phyloP scores from a whole-genome alignment of 2,329 filamentous ascomycete species.

The Grosmannia serpens region DNA sequence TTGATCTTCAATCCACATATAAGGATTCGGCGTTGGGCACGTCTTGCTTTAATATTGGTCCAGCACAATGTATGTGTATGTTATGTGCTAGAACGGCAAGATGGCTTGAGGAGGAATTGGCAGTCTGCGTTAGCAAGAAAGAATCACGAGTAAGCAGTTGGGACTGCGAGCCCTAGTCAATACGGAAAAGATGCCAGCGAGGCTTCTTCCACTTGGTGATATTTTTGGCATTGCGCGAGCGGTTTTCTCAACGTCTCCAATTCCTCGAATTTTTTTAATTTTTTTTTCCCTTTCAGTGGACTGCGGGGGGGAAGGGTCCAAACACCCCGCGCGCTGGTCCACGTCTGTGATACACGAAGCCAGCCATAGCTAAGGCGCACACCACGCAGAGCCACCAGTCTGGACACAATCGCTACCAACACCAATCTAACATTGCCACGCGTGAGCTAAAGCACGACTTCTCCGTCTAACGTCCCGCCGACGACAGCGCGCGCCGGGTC shows the following conservation, averaged over 20 bases:
- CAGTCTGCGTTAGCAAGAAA: no score
- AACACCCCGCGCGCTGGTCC: not conserved
- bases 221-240: no score
- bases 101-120: not conserved
- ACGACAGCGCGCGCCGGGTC: not conserved
- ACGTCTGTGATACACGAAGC: not conserved
- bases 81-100: not conserved
- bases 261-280: not conserved
- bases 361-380: not conserved
- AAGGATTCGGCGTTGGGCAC: not conserved
- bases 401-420: not conserved
- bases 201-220: no score
- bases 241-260: not conserved
- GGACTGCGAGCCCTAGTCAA: no score
- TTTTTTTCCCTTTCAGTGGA: not conserved
- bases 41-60: not conserved
- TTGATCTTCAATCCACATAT: not conserved
- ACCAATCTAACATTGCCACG: not conserved
- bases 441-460: not conserved
- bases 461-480: not conserved
- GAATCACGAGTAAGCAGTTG: no score
- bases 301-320: not conserved
- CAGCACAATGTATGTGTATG: not conserved
- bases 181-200: no score
- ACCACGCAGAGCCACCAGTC: not conserved